phyloP scores from a whole-genome alignment of 2,329 filamentous ascomycete species.

The Epichloe scottii region DNA sequence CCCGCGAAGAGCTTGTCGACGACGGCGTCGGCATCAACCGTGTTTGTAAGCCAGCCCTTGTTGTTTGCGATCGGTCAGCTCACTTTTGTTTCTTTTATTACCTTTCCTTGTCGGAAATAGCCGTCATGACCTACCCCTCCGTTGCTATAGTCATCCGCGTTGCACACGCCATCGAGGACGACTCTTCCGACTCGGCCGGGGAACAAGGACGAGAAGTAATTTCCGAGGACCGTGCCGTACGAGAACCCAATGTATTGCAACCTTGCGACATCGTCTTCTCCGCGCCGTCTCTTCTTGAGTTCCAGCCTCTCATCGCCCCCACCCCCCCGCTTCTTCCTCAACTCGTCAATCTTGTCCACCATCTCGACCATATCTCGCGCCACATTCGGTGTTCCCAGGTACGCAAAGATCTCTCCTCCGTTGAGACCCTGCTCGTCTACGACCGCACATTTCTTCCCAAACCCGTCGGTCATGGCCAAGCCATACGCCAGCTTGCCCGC shows the following conservation, averaged over 20 bases:
- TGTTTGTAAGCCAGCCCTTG: constrained; percentile 24
- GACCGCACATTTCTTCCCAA: constrained; percentile 17
- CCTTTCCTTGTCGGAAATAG: neutral
- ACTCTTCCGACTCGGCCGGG: constrained; percentile 27
- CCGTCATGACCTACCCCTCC: constrained; percentile 14
- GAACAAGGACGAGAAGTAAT: constrained; percentile 24
- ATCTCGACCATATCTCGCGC: constrained; percentile 32
- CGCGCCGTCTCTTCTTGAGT: constrained; percentile 6
- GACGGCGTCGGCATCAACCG: constrained; percentile 24
- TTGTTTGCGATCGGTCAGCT: no score
- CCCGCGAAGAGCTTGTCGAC: constrained; percentile 21
- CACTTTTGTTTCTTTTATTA: no score
- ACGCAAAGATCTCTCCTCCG: constrained; percentile 18
- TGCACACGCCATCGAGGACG: constrained; percentile 26
- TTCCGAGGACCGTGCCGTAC: constrained; percentile 27
- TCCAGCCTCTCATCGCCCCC: constrained; percentile 1
- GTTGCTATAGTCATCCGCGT: constrained; percentile 24
- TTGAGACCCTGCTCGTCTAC: constrained; percentile 4
- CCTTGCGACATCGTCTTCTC: constrained; percentile 5
- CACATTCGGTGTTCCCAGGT: constrained; percentile 25
- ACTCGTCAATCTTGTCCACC: constrained; percentile 27
- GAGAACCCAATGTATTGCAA: constrained; percentile 39
- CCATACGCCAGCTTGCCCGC: constrained; percentile 13
- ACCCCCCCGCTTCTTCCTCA: constrained; percentile 10
- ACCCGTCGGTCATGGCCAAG: constrained; percentile 14